Conservation (phyloP, 169 alveolate species). For the Plasmodium blacklocki region DNA sequence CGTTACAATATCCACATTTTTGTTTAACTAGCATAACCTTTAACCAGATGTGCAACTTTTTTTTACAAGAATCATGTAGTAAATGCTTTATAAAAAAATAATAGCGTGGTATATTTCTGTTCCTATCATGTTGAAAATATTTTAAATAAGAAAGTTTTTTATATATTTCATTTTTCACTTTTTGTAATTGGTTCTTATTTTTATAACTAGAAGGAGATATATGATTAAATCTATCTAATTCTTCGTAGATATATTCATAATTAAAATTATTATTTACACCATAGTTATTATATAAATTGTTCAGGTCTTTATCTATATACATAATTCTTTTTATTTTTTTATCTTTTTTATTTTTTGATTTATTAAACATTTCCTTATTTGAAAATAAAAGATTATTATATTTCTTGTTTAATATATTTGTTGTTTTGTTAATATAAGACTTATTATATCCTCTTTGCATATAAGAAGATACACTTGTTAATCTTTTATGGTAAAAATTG, state of each 20-base stretch:
- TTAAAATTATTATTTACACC: too few relatives aligned
- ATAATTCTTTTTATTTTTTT: too few relatives aligned
- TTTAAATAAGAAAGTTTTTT: slow-evolving; percentile 35
- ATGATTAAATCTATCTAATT: not conserved
- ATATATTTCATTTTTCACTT: slow-evolving; percentile 32
- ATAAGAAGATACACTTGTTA: too few relatives aligned
- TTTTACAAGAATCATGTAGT: not conserved
- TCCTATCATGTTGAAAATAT: slow-evolving; percentile 21
- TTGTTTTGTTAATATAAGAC: not conserved
- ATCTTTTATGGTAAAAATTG: not conserved
- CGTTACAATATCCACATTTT: slow-evolving; percentile 48
- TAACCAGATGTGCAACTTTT: slow-evolving; percentile 30
- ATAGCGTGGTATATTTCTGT: slow-evolving; percentile 25
- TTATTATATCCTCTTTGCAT: not conserved
- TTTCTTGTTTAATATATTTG: too few relatives aligned
- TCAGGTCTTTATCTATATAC: not conserved
- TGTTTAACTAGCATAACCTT: slow-evolving; percentile 19
- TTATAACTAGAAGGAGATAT: not conserved
- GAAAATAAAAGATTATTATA: not conserved
- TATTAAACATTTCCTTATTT: not conserved
- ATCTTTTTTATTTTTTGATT: not conserved
- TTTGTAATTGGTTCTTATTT: slow-evolving; percentile 1
- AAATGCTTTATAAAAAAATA: slow-evolving; percentile 23
- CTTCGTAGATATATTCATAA: too few relatives aligned
- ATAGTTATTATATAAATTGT: not conserved